Conservation (phyloP, 108 stramenopile species). For the Pseudonitzschia multistriata region DNA sequence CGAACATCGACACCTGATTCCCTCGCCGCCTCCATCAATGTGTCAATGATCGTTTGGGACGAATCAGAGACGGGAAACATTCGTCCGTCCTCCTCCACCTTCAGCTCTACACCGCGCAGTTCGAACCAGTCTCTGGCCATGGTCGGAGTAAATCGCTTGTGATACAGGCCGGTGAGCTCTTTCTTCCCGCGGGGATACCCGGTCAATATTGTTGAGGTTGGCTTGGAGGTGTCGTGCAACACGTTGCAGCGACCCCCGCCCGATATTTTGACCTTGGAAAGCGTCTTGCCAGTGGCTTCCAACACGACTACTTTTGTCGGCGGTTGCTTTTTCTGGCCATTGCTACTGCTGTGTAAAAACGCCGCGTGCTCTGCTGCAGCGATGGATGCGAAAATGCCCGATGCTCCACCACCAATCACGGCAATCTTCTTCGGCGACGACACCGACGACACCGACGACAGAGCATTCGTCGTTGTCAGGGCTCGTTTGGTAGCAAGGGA, state of each 20-base stretch:
- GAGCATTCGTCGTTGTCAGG: not conserved
- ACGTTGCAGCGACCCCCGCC: conserved; percentile 94
- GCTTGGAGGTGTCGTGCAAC: conserved; percentile 84
- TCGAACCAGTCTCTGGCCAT: conserved; percentile 88
- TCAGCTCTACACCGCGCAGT: conserved; percentile 80
- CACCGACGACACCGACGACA: not conserved
- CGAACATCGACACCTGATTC: conserved; percentile 63
- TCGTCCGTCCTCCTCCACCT: conserved; percentile 93
- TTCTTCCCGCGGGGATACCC: conserved; percentile 88
- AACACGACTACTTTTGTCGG: conserved; percentile 67
- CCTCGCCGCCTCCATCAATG: conserved; percentile 59
- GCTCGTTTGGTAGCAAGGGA: conserved; percentile 13
- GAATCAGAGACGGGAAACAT: conserved; percentile 93
- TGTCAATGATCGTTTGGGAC: conserved; percentile 88
- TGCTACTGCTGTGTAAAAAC: not conserved
- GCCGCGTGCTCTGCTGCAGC: conserved; percentile 33
- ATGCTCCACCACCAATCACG: conserved; percentile 51
- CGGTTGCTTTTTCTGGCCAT: not conserved
- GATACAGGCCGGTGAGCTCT: conserved; percentile 77
- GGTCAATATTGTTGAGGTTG: conserved; percentile 62
- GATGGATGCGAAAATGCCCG: conserved; percentile 50
- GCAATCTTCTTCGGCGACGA: conserved; percentile 22
- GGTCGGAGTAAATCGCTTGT: conserved; percentile 72
- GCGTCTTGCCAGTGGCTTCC: conserved; percentile 76
- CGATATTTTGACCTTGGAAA: conserved; percentile 90